These are phyloP conservation scores for Symmetrospora coprosmae DNA, from an alignment of 768 basidiomycete genomes.

Conservation along the genomic window DNA sequence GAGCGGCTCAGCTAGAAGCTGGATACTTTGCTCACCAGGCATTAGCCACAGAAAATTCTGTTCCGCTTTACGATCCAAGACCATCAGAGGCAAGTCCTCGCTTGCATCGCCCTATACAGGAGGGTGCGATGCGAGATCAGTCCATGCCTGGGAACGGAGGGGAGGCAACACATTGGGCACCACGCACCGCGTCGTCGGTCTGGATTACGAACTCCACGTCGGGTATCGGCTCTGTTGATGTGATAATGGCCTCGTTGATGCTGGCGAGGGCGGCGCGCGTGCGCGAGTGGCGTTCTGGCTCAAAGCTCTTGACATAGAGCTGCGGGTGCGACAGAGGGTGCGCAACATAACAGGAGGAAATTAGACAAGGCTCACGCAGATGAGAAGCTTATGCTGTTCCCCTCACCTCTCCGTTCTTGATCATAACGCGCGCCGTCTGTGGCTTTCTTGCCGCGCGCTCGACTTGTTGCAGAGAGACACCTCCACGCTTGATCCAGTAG, in stretches of 20 bases:
- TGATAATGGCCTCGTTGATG: conserved; percentile 13
- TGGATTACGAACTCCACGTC: conserved; percentile 8
- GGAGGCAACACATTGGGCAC: neutral
- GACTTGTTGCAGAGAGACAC: neutral
- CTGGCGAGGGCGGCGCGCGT: conserved; percentile 3
- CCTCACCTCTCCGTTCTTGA: conserved; percentile 11
- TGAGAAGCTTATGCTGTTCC: neutral
- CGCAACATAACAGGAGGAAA: neutral
- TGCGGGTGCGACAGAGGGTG: neutral
- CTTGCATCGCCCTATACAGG: conserved; percentile 25
- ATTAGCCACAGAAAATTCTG: conserved; percentile 32
- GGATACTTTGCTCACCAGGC: conserved; percentile 34
- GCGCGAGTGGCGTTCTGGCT: conserved; percentile 5
- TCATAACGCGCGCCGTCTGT: conserved; percentile 7
- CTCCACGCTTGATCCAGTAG: conserved; percentile 13
- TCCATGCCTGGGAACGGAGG: neutral
- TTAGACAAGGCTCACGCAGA: neutral
- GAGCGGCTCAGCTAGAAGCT: no score
- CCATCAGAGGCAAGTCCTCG: conserved; percentile 29
- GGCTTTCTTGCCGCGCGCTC: neutral
- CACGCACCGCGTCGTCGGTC: conserved; percentile 8
- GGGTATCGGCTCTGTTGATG: conserved; percentile 7
- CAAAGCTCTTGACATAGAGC: conserved; percentile 15
- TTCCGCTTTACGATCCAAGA: conserved; percentile 25
- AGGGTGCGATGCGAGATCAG: no score